Percentiles rank a stretch among this genome's conserved stretches.
Evolutionary conservation across 78 protist genomes (phyloP).

Genomic region (Chrysochromulina parva): DNA sequence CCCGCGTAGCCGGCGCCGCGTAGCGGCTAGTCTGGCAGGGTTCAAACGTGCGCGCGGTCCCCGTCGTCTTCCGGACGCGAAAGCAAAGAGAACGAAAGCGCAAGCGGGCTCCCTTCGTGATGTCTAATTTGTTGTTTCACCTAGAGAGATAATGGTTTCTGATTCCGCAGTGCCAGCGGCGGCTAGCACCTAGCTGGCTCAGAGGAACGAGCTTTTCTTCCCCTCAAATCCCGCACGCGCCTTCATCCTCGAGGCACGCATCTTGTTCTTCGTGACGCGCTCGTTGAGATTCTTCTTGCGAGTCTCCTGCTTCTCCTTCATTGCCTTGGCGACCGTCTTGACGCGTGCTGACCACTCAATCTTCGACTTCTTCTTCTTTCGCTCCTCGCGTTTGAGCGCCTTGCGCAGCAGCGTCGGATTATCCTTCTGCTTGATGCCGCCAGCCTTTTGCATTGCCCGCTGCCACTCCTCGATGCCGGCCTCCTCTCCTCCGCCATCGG

Average conservation of each 20-base stretch:
- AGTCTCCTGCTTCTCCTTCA: not conserved
- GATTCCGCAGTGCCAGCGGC: no score
- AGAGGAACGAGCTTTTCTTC: not conserved
- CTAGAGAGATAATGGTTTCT: no score
- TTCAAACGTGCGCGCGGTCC: no score
- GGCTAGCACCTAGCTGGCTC: no score
- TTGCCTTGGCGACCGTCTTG: not conserved
- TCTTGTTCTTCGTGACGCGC: not conserved
- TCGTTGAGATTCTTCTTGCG: not conserved
- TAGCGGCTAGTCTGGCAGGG: no score
- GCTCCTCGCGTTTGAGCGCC: slow-evolving; percentile 9
- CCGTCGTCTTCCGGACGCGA: no score
- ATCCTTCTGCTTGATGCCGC: not conserved
- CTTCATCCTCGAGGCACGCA: not conserved
- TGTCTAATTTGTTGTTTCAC: no score
- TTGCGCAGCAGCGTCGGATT: not conserved
- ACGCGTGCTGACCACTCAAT: not conserved
- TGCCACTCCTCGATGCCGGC: not conserved
- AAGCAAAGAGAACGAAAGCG: no score
- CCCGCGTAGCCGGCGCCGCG: no score
- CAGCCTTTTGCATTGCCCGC: not conserved
- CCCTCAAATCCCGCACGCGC: not conserved
- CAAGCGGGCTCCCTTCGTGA: no score
- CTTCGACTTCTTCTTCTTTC: not conserved
- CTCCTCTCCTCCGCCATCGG: not conserved